Evolutionary conservation across 805 yeast genomes (phyloP).

Genomic region (Candida methanosorbosa): DNA sequence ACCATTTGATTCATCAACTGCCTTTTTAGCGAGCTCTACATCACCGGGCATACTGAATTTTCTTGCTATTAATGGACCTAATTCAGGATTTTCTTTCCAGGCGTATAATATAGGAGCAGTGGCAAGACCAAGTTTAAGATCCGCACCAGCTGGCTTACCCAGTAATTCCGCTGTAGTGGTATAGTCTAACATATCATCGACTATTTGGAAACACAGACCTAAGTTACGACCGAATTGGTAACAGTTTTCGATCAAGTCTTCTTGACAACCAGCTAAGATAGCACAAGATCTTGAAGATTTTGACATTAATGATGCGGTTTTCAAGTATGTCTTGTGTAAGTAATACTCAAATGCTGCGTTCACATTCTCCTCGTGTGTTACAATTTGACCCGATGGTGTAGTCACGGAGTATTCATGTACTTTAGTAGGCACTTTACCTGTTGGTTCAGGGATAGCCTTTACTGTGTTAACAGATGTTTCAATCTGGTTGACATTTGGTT

Average conservation of each 20-base stretch:
- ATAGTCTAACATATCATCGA: slow-evolving; percentile 93
- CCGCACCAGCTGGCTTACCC: slow-evolving; percentile 97
- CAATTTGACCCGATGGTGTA: slow-evolving; percentile 3
- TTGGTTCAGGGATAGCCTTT: slow-evolving; percentile 42
- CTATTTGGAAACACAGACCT: slow-evolving; percentile 92
- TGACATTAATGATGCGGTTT: slow-evolving; percentile 91
- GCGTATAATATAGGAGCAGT: slow-evolving; percentile 96
- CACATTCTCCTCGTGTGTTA: slow-evolving; percentile 59
- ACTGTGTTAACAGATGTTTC: slow-evolving; percentile 35
- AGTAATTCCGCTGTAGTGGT: slow-evolving; percentile 77
- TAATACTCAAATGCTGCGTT: slow-evolving; percentile 92
- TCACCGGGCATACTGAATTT: slow-evolving; percentile 80
- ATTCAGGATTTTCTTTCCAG: slow-evolving; percentile 79
- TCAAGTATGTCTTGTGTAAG: slow-evolving; percentile 88
- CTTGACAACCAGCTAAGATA: slow-evolving; percentile 78
- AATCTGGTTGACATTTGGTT: slow-evolving; percentile 34
- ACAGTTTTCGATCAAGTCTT: slow-evolving; percentile 69
- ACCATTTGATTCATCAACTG: slow-evolving; percentile 67
- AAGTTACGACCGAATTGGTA: slow-evolving; percentile 89
- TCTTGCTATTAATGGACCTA: slow-evolving; percentile 77
- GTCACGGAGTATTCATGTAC: slow-evolving; percentile 49
- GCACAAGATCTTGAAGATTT: slow-evolving; percentile 92
- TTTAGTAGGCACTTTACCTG: slow-evolving; percentile 54
- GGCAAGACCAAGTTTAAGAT: slow-evolving; percentile 86
- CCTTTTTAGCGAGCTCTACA: slow-evolving; percentile 67